Evolutionary conservation across 176 grass and related monocot species (phyloP).

Genomic region (Eragrostis nindensis): DNA sequence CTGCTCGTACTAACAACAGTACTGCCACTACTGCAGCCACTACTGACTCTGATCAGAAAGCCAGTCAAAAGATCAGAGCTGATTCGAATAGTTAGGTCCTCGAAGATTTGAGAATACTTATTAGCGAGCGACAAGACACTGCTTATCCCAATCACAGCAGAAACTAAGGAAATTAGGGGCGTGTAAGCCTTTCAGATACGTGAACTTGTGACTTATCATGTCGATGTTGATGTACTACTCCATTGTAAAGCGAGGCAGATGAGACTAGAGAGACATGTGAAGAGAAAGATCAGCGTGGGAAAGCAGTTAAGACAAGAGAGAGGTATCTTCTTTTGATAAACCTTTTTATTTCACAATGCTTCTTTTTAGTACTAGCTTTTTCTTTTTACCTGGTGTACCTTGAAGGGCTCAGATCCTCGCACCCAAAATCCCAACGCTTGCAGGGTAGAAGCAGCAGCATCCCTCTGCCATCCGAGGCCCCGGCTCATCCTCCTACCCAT

Average conservation of each 20-base stretch:
- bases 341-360: slow-evolving; percentile 17
- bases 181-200: not conserved
- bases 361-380: slow-evolving; percentile 38
- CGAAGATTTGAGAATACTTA: not conserved
- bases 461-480: slow-evolving; percentile 49
- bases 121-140: not conserved
- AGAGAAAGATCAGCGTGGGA: slow-evolving; percentile 47
- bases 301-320: slow-evolving; percentile 65
- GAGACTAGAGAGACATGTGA: slow-evolving; percentile 51
- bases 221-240: slow-evolving; percentile 1
- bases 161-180: not conserved
- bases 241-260: slow-evolving; percentile 34
- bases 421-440: slow-evolving; percentile 54
- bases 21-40: not conserved
- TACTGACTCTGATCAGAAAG: not conserved
- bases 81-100: not conserved
- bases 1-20: not conserved
- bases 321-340: slow-evolving; percentile 55
- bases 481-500: slow-evolving; percentile 59
- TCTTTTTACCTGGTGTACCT: slow-evolving; percentile 59
- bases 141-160: not conserved
- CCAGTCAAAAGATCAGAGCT: not conserved
- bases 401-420: slow-evolving; percentile 67
- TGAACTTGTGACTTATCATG: slow-evolving; percentile 21
- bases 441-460: slow-evolving; percentile 57